These are phyloP conservation scores for Talaromyces amestolkiae DNA, from an alignment of 2,329 filamentous ascomycete species.

Conservation along the genomic window DNA sequence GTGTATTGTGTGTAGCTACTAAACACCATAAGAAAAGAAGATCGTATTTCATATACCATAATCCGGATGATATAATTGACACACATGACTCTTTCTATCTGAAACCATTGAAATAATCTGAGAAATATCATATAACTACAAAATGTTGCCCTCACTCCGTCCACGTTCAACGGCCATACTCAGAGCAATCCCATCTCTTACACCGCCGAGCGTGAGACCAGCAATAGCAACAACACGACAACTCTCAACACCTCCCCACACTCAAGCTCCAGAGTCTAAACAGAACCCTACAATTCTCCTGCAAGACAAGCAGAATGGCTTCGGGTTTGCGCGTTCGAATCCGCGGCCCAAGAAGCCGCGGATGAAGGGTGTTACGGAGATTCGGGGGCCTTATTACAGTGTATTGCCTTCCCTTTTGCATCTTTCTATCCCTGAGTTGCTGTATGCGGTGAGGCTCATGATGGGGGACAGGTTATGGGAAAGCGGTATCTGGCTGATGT, in stretches of 20 bases:
- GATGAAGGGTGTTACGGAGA: slow-evolving; percentile 53
- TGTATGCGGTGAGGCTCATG: neutral
- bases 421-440: neutral
- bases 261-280: neutral
- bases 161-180: neutral
- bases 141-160: neutral
- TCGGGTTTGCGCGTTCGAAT: slow-evolving; percentile 54
- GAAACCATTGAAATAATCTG: too few species aligned
- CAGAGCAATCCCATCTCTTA: too few species aligned
- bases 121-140: neutral
- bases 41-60: neutral
- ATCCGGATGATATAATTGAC: neutral
- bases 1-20: neutral
- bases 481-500: slow-evolving; percentile 54
- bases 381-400: slow-evolving; percentile 56
- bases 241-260: neutral
- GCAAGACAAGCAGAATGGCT: slow-evolving; percentile 50
- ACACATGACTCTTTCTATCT: neutral
- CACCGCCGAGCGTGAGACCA: neutral
- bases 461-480: slow-evolving; percentile 45
- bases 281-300: slow-evolving; percentile 36
- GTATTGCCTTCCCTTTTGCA: slow-evolving; percentile 25
- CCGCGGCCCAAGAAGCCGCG: slow-evolving; percentile 50
- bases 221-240: neutral
- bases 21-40: neutral